A percentile compares a stretch with the other conserved stretches of the same genome.
These are phyloP conservation scores for Backusella westeae DNA, from an alignment of 192 early-diverging fungal genomes.

Conservation along the genomic window DNA sequence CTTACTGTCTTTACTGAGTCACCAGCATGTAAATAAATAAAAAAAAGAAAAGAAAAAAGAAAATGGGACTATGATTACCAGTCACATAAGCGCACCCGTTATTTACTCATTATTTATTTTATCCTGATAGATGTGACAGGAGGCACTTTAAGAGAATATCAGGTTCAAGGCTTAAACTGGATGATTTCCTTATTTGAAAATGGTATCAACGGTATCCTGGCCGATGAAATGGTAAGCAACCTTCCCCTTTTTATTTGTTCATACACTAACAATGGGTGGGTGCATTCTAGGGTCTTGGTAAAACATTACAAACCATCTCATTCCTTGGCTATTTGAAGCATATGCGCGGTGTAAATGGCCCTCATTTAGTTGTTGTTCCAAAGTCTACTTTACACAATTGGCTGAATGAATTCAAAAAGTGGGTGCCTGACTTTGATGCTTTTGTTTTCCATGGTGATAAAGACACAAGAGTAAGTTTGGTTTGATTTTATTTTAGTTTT, in stretches of 20 bases:
- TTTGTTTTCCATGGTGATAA: slow-evolving; percentile 93
- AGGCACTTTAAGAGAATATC: slow-evolving; percentile 95
- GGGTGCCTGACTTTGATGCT: slow-evolving; percentile 86
- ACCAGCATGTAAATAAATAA: slow-evolving; percentile 69
- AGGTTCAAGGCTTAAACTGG: slow-evolving; percentile 97
- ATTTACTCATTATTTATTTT: background rate
- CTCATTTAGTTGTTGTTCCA: slow-evolving; percentile 95
- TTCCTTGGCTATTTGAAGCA: slow-evolving; percentile 95
- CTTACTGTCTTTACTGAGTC: slow-evolving; percentile 85
- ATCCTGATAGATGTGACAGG: slow-evolving; percentile 71
- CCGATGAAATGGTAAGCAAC: slow-evolving; percentile 89
- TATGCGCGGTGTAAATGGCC: slow-evolving; percentile 70
- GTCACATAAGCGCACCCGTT: background rate
- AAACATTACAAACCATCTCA: slow-evolving; percentile 95
- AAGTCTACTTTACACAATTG: slow-evolving; percentile 98
- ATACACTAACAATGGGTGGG: background rate
- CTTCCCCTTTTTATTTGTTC: too few relatives aligned
- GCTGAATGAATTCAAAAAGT: slow-evolving; percentile 86
- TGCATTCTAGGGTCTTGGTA: slow-evolving; percentile 77
- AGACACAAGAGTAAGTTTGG: slow-evolving; percentile 64
- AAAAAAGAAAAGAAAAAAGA: background rate
- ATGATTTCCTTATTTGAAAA: slow-evolving; percentile 95
- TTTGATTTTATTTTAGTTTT: background rate
- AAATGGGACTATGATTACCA: background rate
- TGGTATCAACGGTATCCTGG: slow-evolving; percentile 97